These are phyloP conservation scores for Chlorella sp. DNA, from an alignment of 139 green algal genomes.

Conservation along the genomic window DNA sequence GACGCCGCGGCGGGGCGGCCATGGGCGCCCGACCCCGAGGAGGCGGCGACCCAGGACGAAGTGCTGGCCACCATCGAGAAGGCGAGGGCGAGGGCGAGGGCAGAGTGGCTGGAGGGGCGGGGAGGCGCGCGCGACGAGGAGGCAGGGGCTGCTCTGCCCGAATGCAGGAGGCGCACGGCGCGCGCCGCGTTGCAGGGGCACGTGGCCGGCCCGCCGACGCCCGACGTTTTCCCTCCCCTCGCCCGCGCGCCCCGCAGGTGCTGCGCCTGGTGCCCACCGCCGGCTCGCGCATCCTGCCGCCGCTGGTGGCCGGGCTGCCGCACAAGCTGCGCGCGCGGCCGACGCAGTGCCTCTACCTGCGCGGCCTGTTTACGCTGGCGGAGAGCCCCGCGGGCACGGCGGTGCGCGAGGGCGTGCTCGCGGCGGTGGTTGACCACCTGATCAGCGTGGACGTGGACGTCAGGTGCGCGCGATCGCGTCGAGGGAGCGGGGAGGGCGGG, in stretches of 20 bases:
- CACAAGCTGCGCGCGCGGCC: conserved; percentile 70
- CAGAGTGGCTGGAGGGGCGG: not conserved
- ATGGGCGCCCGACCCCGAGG: conserved; percentile 48
- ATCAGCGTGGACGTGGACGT: conserved; percentile 86
- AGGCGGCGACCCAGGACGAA: conserved; percentile 46
- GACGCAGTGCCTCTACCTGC: conserved; percentile 77
- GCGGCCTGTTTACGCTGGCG: conserved; percentile 57
- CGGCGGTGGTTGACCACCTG: conserved; percentile 71
- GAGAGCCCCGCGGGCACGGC: conserved; percentile 51
- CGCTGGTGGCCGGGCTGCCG: conserved; percentile 61
- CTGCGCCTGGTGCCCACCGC: conserved; percentile 74
- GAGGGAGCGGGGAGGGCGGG: no score
- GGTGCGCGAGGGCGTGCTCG: conserved; percentile 69
- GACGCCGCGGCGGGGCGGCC: conserved; percentile 22
- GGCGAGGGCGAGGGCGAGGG: conserved; percentile 7
- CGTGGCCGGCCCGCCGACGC: no score
- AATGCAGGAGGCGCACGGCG: no score
- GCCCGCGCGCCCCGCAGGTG: conserved; percentile 38
- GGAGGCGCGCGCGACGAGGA: no score
- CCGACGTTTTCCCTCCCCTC: no score
- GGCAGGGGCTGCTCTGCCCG: no score
- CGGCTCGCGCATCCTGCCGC: conserved; percentile 50
- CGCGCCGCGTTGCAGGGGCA: no score
- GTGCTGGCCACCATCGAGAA: conserved; percentile 48
- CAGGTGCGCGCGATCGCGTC: conserved; percentile 49